These are phyloP conservation scores for Zalaria sp. DNA, from an alignment of 2,329 filamentous ascomycete species.

Conservation along the genomic window DNA sequence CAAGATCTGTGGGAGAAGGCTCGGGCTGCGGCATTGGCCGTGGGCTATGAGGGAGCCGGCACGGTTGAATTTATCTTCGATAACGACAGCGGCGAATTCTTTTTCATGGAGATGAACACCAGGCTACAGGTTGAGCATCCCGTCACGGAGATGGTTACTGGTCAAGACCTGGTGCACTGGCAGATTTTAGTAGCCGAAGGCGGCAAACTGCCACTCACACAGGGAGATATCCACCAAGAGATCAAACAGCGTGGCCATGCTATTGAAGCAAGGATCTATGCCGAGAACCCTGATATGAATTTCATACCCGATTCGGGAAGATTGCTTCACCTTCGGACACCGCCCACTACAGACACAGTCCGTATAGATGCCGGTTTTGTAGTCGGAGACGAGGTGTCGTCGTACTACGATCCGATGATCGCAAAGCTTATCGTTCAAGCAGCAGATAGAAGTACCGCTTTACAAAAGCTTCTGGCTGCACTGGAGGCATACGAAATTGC, in stretches of 20 bases:
- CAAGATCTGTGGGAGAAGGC: slow-evolving; percentile 54
- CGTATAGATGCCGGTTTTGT: slow-evolving; percentile 90
- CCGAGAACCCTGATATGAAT: slow-evolving; percentile 80
- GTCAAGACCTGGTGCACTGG: slow-evolving; percentile 79
- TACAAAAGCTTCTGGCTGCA: slow-evolving; percentile 68
- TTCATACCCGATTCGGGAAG: slow-evolving; percentile 91
- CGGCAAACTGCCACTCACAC: slow-evolving; percentile 49
- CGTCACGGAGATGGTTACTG: slow-evolving; percentile 70
- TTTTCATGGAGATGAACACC: slow-evolving; percentile 64
- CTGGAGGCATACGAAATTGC: slow-evolving; percentile 85
- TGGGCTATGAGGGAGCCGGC: slow-evolving; percentile 51
- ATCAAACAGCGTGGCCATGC: slow-evolving; percentile 71
- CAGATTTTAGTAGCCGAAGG: slow-evolving; percentile 77
- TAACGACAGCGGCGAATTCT: slow-evolving; percentile 51
- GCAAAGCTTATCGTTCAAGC: slow-evolving; percentile 91
- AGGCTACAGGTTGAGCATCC: slow-evolving; percentile 93
- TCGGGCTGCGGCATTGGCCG: slow-evolving; percentile 46
- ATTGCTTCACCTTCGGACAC: slow-evolving; percentile 69
- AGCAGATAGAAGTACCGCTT: slow-evolving; percentile 60
- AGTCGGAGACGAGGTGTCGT: slow-evolving; percentile 79
- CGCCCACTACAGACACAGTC: slow-evolving; percentile 53
- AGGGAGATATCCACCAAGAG: slow-evolving; percentile 49
- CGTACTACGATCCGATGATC: slow-evolving; percentile 97
- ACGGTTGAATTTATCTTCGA: slow-evolving; percentile 59
- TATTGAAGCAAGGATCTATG: slow-evolving; percentile 93